Conservation (phyloP, 2,329 filamentous ascomycete species). For the Acarospora socialis region DNA sequence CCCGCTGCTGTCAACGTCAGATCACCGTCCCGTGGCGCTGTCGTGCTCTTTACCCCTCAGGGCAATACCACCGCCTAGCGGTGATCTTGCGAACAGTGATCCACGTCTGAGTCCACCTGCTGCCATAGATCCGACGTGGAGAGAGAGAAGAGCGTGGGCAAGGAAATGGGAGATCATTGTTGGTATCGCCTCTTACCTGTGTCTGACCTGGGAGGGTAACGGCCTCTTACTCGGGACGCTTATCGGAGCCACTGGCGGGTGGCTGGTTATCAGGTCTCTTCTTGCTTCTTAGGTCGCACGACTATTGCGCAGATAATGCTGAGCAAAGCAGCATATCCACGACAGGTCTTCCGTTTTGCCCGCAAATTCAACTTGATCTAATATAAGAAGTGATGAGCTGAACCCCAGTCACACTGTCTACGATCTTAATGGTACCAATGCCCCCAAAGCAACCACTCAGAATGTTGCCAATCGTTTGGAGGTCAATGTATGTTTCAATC, state of each 20-base stretch:
- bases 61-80: slow-evolving; percentile 22
- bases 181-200: slow-evolving; percentile 43
- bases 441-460: no score
- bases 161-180: slow-evolving; percentile 45
- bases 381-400: no score
- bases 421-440: no score
- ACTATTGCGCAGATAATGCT: no score
- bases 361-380: no score
- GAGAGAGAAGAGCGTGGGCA: slow-evolving; percentile 36
- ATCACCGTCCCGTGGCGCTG: slow-evolving; percentile 74
- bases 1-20: slow-evolving; percentile 66
- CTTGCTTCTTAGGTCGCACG: no score
- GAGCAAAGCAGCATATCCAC: no score
- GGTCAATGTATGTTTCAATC: no score
- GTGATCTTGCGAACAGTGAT: slow-evolving; percentile 21
- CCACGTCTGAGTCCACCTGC: slow-evolving; percentile 39
- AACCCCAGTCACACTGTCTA: no score
- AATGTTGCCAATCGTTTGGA: no score
- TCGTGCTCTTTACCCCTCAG: slow-evolving; percentile 50
- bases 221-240: slow-evolving; percentile 26
- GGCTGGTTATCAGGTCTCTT: slow-evolving; percentile 27
- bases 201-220: slow-evolving; percentile 33
- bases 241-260: slow-evolving; percentile 23
- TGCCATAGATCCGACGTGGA: slow-evolving; percentile 43
- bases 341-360: no score